These are phyloP conservation scores for Rhizopogon roseolus DNA, from an alignment of 768 basidiomycete species.

Conservation along the genomic window DNA sequence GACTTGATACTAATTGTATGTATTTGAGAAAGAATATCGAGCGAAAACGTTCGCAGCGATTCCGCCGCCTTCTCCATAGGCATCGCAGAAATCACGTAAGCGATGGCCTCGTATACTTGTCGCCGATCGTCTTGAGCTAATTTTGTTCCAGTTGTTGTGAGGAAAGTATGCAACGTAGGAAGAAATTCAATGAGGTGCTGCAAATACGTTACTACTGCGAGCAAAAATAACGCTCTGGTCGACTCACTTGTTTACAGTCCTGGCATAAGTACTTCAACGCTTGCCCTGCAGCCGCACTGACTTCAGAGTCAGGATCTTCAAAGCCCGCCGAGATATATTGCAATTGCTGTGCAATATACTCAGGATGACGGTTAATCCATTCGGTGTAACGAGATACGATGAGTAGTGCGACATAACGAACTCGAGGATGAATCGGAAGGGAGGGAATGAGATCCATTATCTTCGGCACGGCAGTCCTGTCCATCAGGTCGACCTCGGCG, in stretches of 20 bases:
- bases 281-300: slow-evolving; percentile 91
- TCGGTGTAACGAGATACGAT: slow-evolving; percentile 96
- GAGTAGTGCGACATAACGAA: slow-evolving; percentile 92
- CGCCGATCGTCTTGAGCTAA: slow-evolving; percentile 83
- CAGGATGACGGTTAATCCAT: slow-evolving; percentile 89
- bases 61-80: slow-evolving; percentile 82
- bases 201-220: background rate
- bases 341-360: slow-evolving; percentile 80
- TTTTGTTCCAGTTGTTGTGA: slow-evolving; percentile 73
- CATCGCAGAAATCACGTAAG: slow-evolving; percentile 93
- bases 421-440: slow-evolving; percentile 83
- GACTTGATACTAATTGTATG: slow-evolving; percentile 58
- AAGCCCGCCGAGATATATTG: slow-evolving; percentile 93
- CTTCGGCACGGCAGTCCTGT: slow-evolving; percentile 85
- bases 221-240: background rate
- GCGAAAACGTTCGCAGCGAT: slow-evolving; percentile 80
- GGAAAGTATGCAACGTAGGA: slow-evolving; percentile 86
- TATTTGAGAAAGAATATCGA: slow-evolving; percentile 77
- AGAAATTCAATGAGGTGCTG: slow-evolving; percentile 91
- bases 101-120: slow-evolving; percentile 94
- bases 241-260: slow-evolving; percentile 81
- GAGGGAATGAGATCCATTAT: slow-evolving; percentile 93
- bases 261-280: slow-evolving; percentile 96
- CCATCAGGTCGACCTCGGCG: slow-evolving; percentile 79
- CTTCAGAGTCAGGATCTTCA: slow-evolving; percentile 72